A percentile compares a stretch with the other conserved stretches of the same genome.
These are phyloP conservation scores for Aristolochia fimbriata DNA, from an alignment of 164 flowering plant species.

Conservation along the genomic window DNA sequence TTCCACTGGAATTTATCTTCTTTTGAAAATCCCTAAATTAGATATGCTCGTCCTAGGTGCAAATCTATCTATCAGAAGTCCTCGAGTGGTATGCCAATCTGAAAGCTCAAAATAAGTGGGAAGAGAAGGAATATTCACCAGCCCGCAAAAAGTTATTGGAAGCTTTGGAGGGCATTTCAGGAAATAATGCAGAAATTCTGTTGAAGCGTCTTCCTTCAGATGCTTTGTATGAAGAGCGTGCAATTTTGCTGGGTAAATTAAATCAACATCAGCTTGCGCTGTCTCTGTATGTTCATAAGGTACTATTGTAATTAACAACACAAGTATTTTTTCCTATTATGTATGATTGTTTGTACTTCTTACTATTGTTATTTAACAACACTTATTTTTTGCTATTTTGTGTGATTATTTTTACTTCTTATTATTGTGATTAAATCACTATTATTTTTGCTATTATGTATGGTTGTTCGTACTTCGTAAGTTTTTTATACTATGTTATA, in stretches of 20 bases:
- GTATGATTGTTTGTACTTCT: background rate
- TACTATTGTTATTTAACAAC: slow-evolving; percentile 3
- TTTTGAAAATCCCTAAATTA: background rate
- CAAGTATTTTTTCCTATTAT: background rate
- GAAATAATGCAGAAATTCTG: slow-evolving; percentile 71
- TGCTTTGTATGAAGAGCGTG: slow-evolving; percentile 93
- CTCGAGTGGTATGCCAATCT: slow-evolving; percentile 77
- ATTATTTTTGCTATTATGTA: background rate
- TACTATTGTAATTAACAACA: slow-evolving; percentile 14
- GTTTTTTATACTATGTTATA: too few species aligned
- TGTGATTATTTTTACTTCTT: slow-evolving; percentile 6
- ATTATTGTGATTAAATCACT: slow-evolving; percentile 2
- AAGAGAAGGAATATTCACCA: slow-evolving; percentile 68
- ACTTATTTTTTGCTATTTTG: background rate
- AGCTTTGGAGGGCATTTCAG: slow-evolving; percentile 76
- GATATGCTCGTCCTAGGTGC: slow-evolving; percentile 40
- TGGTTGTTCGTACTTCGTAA: background rate
- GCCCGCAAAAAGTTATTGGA: slow-evolving; percentile 79
- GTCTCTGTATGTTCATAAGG: slow-evolving; percentile 92
- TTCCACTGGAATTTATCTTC: too few species aligned
- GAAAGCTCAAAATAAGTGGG: slow-evolving; percentile 69
- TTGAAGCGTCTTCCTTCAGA: slow-evolving; percentile 80
- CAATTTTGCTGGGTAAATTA: slow-evolving; percentile 87
- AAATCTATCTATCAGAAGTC: slow-evolving; percentile 96
- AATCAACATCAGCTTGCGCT: slow-evolving; percentile 97